phyloP scores from a whole-genome alignment of 2,329 filamentous ascomycete genomes.

The Rhytidhysteron rufulum region DNA sequence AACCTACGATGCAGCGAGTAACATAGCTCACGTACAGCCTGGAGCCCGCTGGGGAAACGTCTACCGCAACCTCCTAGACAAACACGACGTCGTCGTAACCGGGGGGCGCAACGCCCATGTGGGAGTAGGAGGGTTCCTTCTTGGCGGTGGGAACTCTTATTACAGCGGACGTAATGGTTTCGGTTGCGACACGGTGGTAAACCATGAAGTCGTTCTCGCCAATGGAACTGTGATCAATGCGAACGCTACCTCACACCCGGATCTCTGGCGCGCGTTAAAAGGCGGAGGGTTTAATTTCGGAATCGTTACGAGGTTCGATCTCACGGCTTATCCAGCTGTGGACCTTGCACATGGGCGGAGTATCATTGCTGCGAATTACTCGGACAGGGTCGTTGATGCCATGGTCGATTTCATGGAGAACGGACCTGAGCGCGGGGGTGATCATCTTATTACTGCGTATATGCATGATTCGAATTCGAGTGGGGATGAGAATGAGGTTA shows the following conservation, averaged over 20 bases:
- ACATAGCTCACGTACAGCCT: slow-evolving; percentile 18
- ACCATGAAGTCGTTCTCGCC: slow-evolving; percentile 34
- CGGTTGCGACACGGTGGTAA: slow-evolving; percentile 8
- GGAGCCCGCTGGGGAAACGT: slow-evolving; percentile 33
- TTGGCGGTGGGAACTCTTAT: slow-evolving; percentile 27
- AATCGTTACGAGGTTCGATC: slow-evolving; percentile 39
- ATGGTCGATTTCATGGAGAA: slow-evolving; percentile 6
- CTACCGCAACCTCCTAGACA: slow-evolving; percentile 22
- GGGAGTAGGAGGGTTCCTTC: slow-evolving; percentile 25
- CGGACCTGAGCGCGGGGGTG: slow-evolving; percentile 1
- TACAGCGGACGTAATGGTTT: slow-evolving; percentile 20
- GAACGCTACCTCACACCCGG: slow-evolving; percentile 25
- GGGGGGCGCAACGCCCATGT: slow-evolving; percentile 26
- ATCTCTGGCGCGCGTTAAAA: slow-evolving; percentile 41
- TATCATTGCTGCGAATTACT: slow-evolving; percentile 6
- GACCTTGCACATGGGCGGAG: slow-evolving; percentile 10
- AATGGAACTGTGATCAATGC: slow-evolving; percentile 35
- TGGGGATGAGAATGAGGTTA: background rate
- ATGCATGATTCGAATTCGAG: slow-evolving; percentile 1
- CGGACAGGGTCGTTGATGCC: slow-evolving; percentile 6
- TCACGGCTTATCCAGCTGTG: slow-evolving; percentile 24
- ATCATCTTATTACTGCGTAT: slow-evolving; percentile 6
- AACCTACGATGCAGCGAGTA: slow-evolving; percentile 9
- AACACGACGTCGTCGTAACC: slow-evolving; percentile 13
- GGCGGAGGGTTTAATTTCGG: slow-evolving; percentile 44